Percentiles rank a stretch among this genome's conserved stretches.
phyloP scores from a whole-genome alignment of 140 eudicot genomes.

The Flaveria floridana region DNA sequence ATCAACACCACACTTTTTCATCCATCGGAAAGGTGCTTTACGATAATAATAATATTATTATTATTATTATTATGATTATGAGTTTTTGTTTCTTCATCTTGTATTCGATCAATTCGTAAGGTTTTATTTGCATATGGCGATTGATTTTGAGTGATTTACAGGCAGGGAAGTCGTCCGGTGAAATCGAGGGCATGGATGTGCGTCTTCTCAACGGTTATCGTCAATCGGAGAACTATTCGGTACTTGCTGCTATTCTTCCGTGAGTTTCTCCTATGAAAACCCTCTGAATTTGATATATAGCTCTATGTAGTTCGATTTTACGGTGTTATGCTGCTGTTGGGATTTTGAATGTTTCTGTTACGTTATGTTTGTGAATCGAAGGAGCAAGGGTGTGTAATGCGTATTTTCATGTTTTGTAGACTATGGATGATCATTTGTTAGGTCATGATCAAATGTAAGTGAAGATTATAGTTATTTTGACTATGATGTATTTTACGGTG shows the following conservation, averaged over 20 bases:
- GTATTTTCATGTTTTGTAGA: background rate
- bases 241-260: constrained; percentile 65
- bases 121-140: background rate
- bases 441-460: constrained; percentile 17
- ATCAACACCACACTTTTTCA: constrained; percentile 50
- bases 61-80: too few species aligned
- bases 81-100: background rate
- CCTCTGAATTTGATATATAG: constrained; percentile 13
- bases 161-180: constrained; percentile 57
- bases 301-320: background rate
- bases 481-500: background rate
- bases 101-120: background rate
- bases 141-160: constrained; percentile 18
- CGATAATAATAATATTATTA: background rate
- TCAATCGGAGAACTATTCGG: constrained; percentile 48
- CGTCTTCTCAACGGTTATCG: constrained; percentile 46
- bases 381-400: background rate
- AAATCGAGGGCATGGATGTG: constrained; percentile 41
- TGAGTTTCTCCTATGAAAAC: constrained; percentile 33
- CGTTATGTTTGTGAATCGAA: background rate
- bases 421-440: background rate
- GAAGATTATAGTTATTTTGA: background rate
- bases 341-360: background rate
- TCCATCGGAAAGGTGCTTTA: constrained; percentile 48
- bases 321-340: background rate